Evolutionary conservation across 176 grass and related monocot genomes (phyloP).

Genomic region (Musa schizocarpa): DNA sequence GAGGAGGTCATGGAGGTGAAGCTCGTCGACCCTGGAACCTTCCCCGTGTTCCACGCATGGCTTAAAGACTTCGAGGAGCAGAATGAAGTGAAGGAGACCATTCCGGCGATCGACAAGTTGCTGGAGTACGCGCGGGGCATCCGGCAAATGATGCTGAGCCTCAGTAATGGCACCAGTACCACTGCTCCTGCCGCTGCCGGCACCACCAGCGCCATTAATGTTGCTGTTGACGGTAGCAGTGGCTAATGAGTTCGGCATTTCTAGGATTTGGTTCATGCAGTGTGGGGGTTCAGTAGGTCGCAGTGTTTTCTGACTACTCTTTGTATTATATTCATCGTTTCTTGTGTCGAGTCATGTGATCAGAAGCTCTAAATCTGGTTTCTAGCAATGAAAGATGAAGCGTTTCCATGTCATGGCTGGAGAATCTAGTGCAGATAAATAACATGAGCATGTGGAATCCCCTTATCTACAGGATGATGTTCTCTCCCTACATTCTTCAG

Average conservation of each 20-base stretch:
- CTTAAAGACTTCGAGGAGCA: not conserved
- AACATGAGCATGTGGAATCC: no score
- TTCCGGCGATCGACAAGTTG: not conserved
- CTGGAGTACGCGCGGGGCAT: not conserved
- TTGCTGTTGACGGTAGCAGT: not conserved
- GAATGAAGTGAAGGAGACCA: not conserved
- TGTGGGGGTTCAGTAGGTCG: not conserved
- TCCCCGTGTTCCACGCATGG: not conserved
- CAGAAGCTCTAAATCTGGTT: not conserved
- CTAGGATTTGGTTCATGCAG: not conserved
- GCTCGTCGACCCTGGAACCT: not conserved
- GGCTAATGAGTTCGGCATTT: not conserved
- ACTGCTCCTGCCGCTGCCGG: not conserved
- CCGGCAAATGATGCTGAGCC: not conserved
- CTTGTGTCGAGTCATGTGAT: not conserved
- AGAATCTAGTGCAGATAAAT: no score
- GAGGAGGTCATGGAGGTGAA: constrained; percentile 3
- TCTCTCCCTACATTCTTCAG: no score
- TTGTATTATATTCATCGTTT: constrained; percentile 5
- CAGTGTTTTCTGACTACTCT: not conserved
- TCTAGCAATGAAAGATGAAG: not conserved
- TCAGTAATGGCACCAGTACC: not conserved
- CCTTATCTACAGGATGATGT: no score
- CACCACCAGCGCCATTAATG: not conserved
- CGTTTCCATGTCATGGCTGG: not conserved